These are phyloP conservation scores for Phialophora tarda DNA, from an alignment of 2,329 filamentous ascomycete genomes.

Conservation along the genomic window DNA sequence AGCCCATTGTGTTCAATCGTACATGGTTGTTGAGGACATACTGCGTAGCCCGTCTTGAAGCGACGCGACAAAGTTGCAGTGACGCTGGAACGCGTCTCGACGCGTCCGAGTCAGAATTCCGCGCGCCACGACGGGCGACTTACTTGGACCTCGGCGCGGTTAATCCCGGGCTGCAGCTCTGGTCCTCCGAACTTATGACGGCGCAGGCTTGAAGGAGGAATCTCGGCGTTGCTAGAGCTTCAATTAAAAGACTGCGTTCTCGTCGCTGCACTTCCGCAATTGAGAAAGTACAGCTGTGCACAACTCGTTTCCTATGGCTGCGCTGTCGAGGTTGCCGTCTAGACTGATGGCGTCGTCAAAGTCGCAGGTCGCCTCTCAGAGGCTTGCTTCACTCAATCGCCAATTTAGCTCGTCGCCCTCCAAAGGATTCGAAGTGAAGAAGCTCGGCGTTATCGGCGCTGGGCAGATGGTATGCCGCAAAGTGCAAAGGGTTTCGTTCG, in stretches of 20 bases:
- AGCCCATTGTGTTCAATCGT: slow-evolving; percentile 14
- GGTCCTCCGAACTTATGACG: neutral
- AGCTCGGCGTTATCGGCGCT: slow-evolving; percentile 87
- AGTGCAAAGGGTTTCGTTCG: neutral
- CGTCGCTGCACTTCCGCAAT: neutral
- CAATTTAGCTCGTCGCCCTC: slow-evolving; percentile 72
- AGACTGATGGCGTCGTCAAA: slow-evolving; percentile 49
- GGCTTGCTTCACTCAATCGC: slow-evolving; percentile 49
- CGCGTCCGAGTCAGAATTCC: slow-evolving; percentile 11
- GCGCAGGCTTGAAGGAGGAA: slow-evolving; percentile 19
- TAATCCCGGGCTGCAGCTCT: neutral
- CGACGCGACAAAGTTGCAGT: neutral
- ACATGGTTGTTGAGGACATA: neutral
- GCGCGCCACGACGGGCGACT: neutral
- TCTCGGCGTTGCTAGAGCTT: slow-evolving; percentile 12
- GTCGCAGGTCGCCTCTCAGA: slow-evolving; percentile 42
- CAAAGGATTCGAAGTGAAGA: slow-evolving; percentile 74
- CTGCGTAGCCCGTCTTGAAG: neutral
- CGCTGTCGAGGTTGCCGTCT: slow-evolving; percentile 30
- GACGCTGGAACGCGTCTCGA: neutral
- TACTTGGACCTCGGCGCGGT: neutral
- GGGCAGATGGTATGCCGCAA: slow-evolving; percentile 81
- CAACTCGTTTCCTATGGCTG: slow-evolving; percentile 28
- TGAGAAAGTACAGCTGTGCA: neutral
- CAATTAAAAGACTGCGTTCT: slow-evolving; percentile 1